A percentile compares a stretch with the other conserved stretches of the same genome.
These are phyloP conservation scores for Fusarium tricinctum DNA, from an alignment of 2,329 filamentous ascomycete genomes.

Conservation along the genomic window DNA sequence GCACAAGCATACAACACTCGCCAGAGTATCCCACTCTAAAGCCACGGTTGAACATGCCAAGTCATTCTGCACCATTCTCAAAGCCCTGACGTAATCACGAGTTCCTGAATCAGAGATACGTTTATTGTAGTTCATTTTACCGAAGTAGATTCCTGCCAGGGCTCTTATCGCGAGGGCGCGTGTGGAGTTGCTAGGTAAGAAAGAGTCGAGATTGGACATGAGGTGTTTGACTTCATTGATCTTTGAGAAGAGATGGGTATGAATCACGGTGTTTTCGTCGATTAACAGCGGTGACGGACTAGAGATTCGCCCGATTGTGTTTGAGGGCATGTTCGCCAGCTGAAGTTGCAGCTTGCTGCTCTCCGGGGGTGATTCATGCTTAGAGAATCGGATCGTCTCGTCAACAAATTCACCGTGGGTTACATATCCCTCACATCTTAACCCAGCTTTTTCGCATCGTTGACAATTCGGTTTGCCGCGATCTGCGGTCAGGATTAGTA, in stretches of 20 bases:
- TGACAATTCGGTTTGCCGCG: constrained; percentile 20
- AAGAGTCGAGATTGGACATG: constrained; percentile 8
- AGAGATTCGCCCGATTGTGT: fast-evolving
- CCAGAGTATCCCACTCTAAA: constrained; percentile 25
- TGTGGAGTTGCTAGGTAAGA: not conserved
- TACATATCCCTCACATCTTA: constrained; percentile 20
- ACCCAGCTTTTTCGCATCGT: constrained; percentile 15
- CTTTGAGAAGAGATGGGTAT: constrained; percentile 14
- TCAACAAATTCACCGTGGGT: constrained; percentile 17
- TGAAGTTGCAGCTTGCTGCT: not conserved
- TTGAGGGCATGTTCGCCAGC: fast-evolving
- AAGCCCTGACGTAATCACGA: constrained; percentile 5
- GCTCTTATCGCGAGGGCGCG: constrained; percentile 14
- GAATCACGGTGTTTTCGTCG: constrained; percentile 11
- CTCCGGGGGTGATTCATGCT: not conserved
- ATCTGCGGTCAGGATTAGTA: constrained; percentile 9
- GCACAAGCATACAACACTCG: constrained; percentile 23
- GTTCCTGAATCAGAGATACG: constrained; percentile 4
- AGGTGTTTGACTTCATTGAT: constrained; percentile 18
- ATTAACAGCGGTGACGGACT: not conserved
- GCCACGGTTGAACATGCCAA: not conserved
- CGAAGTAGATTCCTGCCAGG: constrained; percentile 24
- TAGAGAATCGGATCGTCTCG: constrained; percentile 7
- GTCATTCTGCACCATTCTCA: constrained; percentile 7
- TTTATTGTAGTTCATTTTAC: constrained; percentile 11